Conservation (phyloP, 2,329 filamentous ascomycete species). For the Hymenotorrendiella dingleyae region DNA sequence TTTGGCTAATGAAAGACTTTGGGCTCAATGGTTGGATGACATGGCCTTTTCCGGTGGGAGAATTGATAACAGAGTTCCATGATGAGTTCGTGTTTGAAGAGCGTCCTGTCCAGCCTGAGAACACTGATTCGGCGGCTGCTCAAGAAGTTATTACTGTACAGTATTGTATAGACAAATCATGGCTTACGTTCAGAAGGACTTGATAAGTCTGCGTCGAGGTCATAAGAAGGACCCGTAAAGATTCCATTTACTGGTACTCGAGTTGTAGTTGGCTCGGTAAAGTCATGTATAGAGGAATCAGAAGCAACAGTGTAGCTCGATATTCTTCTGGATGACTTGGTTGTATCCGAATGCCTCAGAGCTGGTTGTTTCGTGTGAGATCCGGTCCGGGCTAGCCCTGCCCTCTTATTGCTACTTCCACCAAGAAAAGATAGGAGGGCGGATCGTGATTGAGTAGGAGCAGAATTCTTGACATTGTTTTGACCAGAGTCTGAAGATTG, state of each 20-base stretch:
- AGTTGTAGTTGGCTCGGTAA: slow-evolving; percentile 7
- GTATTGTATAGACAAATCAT: slow-evolving; percentile 3
- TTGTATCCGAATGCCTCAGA: slow-evolving; percentile 5
- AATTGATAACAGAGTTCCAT: slow-evolving; percentile 30
- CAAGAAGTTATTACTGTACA: slow-evolving; percentile 12
- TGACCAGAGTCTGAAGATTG: slow-evolving; percentile 14
- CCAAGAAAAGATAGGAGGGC: slow-evolving; percentile 29
- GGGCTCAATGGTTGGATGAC: slow-evolving; percentile 36
- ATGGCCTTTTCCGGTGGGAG: slow-evolving; percentile 18
- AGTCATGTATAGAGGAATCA: slow-evolving; percentile 9
- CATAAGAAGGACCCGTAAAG: slow-evolving; percentile 8
- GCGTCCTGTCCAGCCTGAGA: slow-evolving; percentile 40
- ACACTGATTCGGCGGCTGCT: slow-evolving; percentile 37
- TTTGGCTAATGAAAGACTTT: slow-evolving; percentile 38
- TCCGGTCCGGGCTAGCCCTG: neutral
- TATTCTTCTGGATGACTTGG: slow-evolving; percentile 11
- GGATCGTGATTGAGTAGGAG: no score
- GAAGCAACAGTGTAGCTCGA: slow-evolving; percentile 18
- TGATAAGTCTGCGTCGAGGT: slow-evolving; percentile 10
- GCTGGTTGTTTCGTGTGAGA: slow-evolving; percentile 8
- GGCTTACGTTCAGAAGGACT: slow-evolving; percentile 21
- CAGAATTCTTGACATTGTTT: neutral
- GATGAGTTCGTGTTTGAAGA: slow-evolving; percentile 32
- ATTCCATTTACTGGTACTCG: slow-evolving; percentile 10
- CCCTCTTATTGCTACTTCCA: slow-evolving; percentile 27